These are phyloP conservation scores for Peltaster fructicola DNA, from an alignment of 2,329 filamentous ascomycete genomes.

Conservation along the genomic window DNA sequence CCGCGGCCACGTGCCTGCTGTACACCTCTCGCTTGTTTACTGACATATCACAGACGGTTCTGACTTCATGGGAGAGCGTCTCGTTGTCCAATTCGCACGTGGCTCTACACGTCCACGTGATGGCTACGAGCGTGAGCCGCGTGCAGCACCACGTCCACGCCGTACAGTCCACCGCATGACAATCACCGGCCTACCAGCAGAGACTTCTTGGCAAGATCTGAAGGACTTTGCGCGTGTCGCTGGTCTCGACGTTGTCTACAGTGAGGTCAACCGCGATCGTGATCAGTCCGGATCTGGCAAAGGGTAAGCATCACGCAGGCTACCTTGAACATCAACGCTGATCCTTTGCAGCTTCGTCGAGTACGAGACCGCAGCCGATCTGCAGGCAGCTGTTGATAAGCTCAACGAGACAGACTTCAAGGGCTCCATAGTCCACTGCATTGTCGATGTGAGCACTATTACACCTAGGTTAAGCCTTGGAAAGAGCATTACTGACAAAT, in stretches of 20 bases:
- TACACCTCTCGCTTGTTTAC: too few species aligned
- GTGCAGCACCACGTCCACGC: slow-evolving; percentile 61
- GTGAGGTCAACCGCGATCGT: slow-evolving; percentile 80
- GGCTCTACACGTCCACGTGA: slow-evolving; percentile 53
- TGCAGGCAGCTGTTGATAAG: slow-evolving; percentile 85
- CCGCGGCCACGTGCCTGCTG: too few species aligned
- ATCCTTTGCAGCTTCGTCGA: slow-evolving; percentile 65
- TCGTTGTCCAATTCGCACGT: slow-evolving; percentile 95
- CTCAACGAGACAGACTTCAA: slow-evolving; percentile 89
- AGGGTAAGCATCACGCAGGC: slow-evolving; percentile 45
- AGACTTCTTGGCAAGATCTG: slow-evolving; percentile 99
- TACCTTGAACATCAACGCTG: slow-evolving; percentile 1
- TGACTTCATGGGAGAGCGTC: slow-evolving; percentile 92
- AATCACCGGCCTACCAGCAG: slow-evolving; percentile 86
- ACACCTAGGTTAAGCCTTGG: too few species aligned
- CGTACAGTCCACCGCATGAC: slow-evolving; percentile 94
- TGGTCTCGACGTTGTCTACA: slow-evolving; percentile 94
- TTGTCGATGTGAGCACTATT: slow-evolving; percentile 52
- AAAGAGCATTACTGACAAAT: slow-evolving; percentile 4
- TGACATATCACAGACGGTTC: slow-evolving; percentile 56
- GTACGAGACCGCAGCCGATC: slow-evolving; percentile 80
- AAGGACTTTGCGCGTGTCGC: slow-evolving; percentile 99
- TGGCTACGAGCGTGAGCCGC: slow-evolving; percentile 42
- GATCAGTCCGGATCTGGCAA: slow-evolving; percentile 44
- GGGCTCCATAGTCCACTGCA: slow-evolving; percentile 67